These are phyloP conservation scores for Kodamaea laetipori DNA, from an alignment of 805 yeast genomes.

Conservation along the genomic window DNA sequence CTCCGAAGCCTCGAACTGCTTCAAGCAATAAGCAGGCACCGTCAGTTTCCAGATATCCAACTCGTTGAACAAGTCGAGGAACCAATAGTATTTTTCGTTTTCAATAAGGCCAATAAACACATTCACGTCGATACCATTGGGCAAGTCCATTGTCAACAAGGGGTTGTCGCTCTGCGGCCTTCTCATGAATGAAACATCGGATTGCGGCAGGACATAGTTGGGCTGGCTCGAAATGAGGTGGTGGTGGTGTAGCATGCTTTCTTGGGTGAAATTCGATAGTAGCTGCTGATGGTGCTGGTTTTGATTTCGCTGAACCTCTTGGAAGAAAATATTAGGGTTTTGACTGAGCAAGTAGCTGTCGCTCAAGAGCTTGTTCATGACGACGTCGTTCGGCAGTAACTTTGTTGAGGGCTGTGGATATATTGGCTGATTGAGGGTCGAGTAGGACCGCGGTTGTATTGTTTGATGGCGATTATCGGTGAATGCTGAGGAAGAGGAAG, in stretches of 20 bases:
- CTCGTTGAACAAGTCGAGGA: conserved; percentile 44
- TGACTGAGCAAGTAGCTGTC: conserved; percentile 1
- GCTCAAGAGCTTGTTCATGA: conserved; percentile 6
- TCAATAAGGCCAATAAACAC: conserved; percentile 29
- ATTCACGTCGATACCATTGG: conserved; percentile 21
- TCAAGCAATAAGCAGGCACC: conserved; percentile 36
- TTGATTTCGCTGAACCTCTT: conserved; percentile 1
- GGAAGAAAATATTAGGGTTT: not conserved
- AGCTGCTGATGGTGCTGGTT: conserved; percentile 5
- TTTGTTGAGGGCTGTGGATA: not conserved
- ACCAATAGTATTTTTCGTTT: conserved; percentile 39
- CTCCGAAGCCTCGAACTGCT: conserved; percentile 12
- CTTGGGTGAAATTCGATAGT: conserved; percentile 5
- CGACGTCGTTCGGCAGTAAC: conserved; percentile 1
- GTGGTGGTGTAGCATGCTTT: conserved; percentile 4
- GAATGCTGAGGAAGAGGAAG: not conserved
- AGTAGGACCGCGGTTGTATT: not conserved
- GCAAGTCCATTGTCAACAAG: conserved; percentile 8
- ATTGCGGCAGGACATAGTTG: conserved; percentile 5
- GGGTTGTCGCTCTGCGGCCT: conserved; percentile 4
- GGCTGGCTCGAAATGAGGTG: conserved; percentile 6
- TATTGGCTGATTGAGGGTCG: not conserved
- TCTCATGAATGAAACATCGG: conserved; percentile 1
- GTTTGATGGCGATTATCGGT: conserved; percentile 1
- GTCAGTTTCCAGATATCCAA: conserved; percentile 38